These are phyloP conservation scores for Lepidopterella palustris DNA, from an alignment of 495 filamentous ascomycete species.

Conservation along the genomic window DNA sequence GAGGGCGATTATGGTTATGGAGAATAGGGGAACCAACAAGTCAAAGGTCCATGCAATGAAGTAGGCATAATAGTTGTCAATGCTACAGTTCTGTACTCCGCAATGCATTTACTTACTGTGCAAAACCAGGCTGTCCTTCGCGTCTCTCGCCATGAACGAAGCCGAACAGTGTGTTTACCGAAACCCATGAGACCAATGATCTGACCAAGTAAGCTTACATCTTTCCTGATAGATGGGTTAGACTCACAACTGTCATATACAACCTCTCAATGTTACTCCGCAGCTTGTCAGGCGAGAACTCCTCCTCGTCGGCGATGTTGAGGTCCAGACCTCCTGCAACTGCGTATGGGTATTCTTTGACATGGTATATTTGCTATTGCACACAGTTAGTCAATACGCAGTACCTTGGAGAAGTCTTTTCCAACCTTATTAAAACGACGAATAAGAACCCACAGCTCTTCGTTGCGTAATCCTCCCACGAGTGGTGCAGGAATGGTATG, in stretches of 20 bases:
- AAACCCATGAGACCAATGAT: constrained; percentile 59
- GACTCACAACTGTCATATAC: constrained; percentile 64
- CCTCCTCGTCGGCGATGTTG: constrained; percentile 72
- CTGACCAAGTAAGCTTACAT: constrained; percentile 11
- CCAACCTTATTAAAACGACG: constrained; percentile 77
- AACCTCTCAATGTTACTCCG: constrained; percentile 73
- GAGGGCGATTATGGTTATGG: constrained; percentile 53
- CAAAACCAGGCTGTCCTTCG: constrained; percentile 62
- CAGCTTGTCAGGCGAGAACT: constrained; percentile 82
- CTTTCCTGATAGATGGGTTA: background rate
- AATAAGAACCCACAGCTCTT: constrained; percentile 75
- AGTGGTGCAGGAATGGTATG: constrained; percentile 54
- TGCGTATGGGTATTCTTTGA: constrained; percentile 56
- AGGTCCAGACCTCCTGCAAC: constrained; percentile 64
- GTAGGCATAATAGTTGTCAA: constrained; percentile 49
- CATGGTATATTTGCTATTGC: constrained; percentile 76
- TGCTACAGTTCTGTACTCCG: background rate
- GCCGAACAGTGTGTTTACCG: constrained; percentile 65
- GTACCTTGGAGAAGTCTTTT: background rate
- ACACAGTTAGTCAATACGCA: background rate
- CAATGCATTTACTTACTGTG: constrained; percentile 38
- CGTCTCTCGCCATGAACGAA: constrained; percentile 75
- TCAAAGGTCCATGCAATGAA: constrained; percentile 68
- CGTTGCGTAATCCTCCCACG: constrained; percentile 69
- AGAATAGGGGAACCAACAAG: constrained; percentile 58